Evolutionary conservation across 352 stramenopile genomes (phyloP), one percentile per base, ranked within the genome.

Genomic region (Achlya hypogyna): DNA sequence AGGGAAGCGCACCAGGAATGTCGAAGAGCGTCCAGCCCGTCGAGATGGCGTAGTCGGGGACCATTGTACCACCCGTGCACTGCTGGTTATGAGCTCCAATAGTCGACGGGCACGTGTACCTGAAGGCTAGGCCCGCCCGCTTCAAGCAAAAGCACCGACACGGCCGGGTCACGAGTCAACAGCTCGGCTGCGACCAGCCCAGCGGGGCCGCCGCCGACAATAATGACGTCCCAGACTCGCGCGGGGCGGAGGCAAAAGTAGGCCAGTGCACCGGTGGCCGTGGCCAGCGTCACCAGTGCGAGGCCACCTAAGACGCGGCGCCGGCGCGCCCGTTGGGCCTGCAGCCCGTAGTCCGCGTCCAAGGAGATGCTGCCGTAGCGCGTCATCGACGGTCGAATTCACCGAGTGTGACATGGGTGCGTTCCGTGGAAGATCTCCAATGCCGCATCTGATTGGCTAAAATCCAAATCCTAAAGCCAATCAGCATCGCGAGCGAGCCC

Each of bases 1-100:
- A 18, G 23, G 8, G 14, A 2, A 23, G n/a, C 34, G 14, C 22
- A 65, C 63, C 63, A 0, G 82, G 82, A 29, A 91, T 79, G 72
- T 89, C 82, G 62, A 90, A 92, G 60, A 85, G 79, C 47, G 83
- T 90, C n/a, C 73, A 76, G 5, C 73, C 78, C 22, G 66, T 59
- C 20, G 43, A 54, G 47, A 51, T 53, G 8, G 78, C 76, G 70
- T 91, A 91, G 23, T 56, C 51, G 0, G 75, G 81, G 2, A 51
- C 40, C 53, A 87, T 77, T 0, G 72, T 77, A 16, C 83, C 81
- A 1, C 81, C 81, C 0, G 74, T 67, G 22, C 42, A 56, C 60
- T 67, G 27, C 4, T 25, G 4, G 28, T 22, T 28, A 40, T 25
- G 31, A 49, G 14, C 14, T 27, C 18, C 12, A 40, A 35, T 6